phyloP scores from a whole-genome alignment of 2,329 filamentous ascomycete species.

The Fonsecaea nubica region DNA sequence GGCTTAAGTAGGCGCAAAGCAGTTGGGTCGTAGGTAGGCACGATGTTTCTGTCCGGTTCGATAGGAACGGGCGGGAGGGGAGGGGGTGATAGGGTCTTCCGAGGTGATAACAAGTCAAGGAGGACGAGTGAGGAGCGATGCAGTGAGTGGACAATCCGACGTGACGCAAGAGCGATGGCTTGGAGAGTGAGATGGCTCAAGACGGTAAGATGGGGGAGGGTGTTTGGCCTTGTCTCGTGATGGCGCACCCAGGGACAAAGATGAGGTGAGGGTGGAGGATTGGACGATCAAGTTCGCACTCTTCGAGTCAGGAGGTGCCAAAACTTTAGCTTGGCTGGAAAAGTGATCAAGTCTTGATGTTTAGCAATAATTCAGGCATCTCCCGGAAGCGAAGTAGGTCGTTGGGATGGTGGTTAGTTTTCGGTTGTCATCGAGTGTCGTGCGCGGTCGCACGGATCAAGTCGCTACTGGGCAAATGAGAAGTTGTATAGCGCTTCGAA shows the following conservation, averaged over 20 bases:
- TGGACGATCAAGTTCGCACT: slow-evolving; percentile 8
- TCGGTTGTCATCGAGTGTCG: background rate
- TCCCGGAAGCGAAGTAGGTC: slow-evolving; percentile 17
- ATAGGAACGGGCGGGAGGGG: slow-evolving; percentile 28
- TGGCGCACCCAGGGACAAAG: slow-evolving; percentile 1
- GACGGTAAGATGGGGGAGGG: slow-evolving; percentile 14
- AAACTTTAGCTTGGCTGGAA: slow-evolving; percentile 17
- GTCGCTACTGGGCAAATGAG: slow-evolving; percentile 9
- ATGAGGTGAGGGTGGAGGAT: slow-evolving; percentile 26
- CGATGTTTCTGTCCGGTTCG: slow-evolving; percentile 19
- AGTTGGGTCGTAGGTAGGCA: slow-evolving; percentile 12
- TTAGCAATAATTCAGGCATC: slow-evolving; percentile 18
- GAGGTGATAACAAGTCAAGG: background rate
- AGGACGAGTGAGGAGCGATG: slow-evolving; percentile 11
- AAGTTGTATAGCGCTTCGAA: slow-evolving; percentile 10
- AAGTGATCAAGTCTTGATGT: slow-evolving; percentile 17
- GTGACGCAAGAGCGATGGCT: slow-evolving; percentile 33
- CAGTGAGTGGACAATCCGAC: slow-evolving; percentile 17
- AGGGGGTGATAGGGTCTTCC: slow-evolving; percentile 15
- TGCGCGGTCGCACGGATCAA: background rate
- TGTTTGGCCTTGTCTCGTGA: slow-evolving; percentile 28
- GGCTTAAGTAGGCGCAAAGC: slow-evolving; percentile 30
- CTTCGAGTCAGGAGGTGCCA: slow-evolving; percentile 5
- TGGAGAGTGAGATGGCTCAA: slow-evolving; percentile 26
- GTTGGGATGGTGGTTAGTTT: slow-evolving; percentile 5